Base-by-base conservation (phyloP, 495 filamentous ascomycete species). In the Talaromyces liani region DNA sequence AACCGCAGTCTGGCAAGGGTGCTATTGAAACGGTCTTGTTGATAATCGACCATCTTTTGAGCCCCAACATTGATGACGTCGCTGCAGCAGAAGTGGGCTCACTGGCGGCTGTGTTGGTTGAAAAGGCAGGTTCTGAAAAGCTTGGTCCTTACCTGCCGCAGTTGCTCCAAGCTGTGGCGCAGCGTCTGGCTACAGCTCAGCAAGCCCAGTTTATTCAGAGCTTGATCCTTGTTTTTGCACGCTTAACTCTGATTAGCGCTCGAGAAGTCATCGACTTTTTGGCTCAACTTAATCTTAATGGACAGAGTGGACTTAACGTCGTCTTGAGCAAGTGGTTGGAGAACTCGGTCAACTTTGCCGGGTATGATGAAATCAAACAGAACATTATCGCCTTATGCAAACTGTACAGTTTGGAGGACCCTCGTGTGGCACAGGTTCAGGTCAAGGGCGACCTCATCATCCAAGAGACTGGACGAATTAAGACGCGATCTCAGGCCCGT, bases 21-120 rank as follows among this genome's bases (percentile, higher is more conserved):
- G 95, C 94, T 31, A 82, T 96, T 12, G 93, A 98, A 73, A 87
- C 96, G 18, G 88, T 90, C 25, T 82, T 98, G 49, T 80, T 91
- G 60, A 93, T 98, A 67, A 93, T 98, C 67, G 94, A 97, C 72
- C 89, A 93, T n/a, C 81, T 98, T 5, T 82, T 98, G 22, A 86
- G 88, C 1, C 89, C 91, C 0, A 73, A 82, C 2, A 87, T 97
- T 31, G 89, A 92, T 59, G 94, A 98, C 66, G 90, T 90, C 61
- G 90, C 92, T 7, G 94, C 95, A n/a, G 89, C 91, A 6, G 95
- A 98, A 76, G 92, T 98, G 27, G 94, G 94, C 63, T 91, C 93
- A 29, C 83, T 98, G 58, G 94, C 94, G 0, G 94, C 93, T 0
- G 94, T 97, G 71, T 77, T 98, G 64, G 95, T 98, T 6, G 95